Evolutionary conservation across 257 asterid species (phyloP).

Genomic region (Lithospermum erythrorhizon): DNA sequence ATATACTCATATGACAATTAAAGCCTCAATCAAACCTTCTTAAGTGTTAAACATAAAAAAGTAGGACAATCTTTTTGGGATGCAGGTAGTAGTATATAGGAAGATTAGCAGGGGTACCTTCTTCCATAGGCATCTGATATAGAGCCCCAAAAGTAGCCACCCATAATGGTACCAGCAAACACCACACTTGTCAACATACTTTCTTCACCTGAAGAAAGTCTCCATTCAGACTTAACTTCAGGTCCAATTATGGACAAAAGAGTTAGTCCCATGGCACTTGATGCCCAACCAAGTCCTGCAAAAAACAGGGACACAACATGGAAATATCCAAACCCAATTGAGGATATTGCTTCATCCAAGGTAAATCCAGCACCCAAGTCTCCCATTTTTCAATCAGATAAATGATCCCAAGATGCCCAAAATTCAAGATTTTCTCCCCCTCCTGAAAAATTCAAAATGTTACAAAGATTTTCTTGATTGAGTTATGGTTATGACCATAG

Average conservation of each 20-base stretch:
- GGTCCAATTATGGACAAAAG: slow-evolving; percentile 76
- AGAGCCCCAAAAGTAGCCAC: slow-evolving; percentile 64
- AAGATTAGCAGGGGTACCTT: slow-evolving; percentile 26
- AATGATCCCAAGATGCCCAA: too few relatives aligned
- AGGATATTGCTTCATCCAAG: slow-evolving; percentile 57
- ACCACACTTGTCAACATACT: slow-evolving; percentile 60
- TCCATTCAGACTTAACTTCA: slow-evolving; percentile 64
- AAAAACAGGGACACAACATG: slow-evolving; percentile 47
- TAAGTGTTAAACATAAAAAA: too few relatives aligned
- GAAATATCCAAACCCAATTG: slow-evolving; percentile 66
- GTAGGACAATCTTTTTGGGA: too few relatives aligned
- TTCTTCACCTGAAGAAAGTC: slow-evolving; percentile 54
- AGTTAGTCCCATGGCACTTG: slow-evolving; percentile 89
- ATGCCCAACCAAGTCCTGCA: slow-evolving; percentile 66
- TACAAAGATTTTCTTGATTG: too few relatives aligned
- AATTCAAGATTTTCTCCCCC: too few relatives aligned
- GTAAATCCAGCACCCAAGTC: slow-evolving; percentile 35
- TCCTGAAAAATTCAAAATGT: too few relatives aligned
- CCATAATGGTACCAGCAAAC: slow-evolving; percentile 64
- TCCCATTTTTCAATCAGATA: slow-evolving; percentile 26
- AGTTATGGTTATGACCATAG: too few relatives aligned
- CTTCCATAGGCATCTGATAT: slow-evolving; percentile 61
- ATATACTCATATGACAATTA: too few relatives aligned
- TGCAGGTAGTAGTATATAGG: too few relatives aligned
- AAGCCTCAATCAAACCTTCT: too few relatives aligned